Percentiles rank a stretch among this genome's conserved stretches.
phyloP scores from a whole-genome alignment of 371 early-diverging fungal genomes.

The Mortierella sp. region DNA sequence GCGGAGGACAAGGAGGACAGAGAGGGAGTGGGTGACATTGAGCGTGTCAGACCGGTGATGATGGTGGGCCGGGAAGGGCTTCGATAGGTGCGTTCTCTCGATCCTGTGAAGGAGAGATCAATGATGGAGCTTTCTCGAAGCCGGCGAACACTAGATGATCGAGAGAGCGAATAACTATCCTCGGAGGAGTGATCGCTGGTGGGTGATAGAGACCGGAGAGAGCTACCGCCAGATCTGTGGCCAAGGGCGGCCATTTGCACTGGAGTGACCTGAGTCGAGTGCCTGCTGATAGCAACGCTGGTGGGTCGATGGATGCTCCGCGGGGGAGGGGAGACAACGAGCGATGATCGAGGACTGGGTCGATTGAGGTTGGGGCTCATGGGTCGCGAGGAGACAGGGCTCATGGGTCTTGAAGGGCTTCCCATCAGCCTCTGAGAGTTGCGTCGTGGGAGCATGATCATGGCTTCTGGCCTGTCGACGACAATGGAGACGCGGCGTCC shows the following conservation, averaged over 20 bases:
- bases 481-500: constrained; percentile 35
- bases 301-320: constrained; percentile 45
- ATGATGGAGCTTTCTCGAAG: constrained; percentile 13
- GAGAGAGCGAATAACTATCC: constrained; percentile 12
- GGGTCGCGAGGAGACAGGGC: constrained; percentile 43
- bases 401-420: constrained; percentile 42
- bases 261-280: constrained; percentile 33
- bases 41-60: constrained; percentile 8
- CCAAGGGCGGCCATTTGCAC: constrained; percentile 15
- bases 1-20: constrained; percentile 12
- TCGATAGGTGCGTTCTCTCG: constrained; percentile 10
- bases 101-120: not conserved
- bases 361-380: constrained; percentile 34
- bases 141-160: constrained; percentile 30
- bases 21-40: constrained; percentile 24
- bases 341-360: constrained; percentile 30
- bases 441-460: constrained; percentile 45
- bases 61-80: constrained; percentile 22
- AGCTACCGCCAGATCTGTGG: not conserved
- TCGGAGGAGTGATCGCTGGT: not conserved
- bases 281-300: constrained; percentile 22
- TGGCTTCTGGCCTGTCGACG: constrained; percentile 32
- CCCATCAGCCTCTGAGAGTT: constrained; percentile 41
- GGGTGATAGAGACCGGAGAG: constrained; percentile 6
- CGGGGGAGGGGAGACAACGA: constrained; percentile 46